These are phyloP conservation scores for Vickermania spadyakhi DNA, from an alignment of 208 protist genomes.

Conservation along the genomic window DNA sequence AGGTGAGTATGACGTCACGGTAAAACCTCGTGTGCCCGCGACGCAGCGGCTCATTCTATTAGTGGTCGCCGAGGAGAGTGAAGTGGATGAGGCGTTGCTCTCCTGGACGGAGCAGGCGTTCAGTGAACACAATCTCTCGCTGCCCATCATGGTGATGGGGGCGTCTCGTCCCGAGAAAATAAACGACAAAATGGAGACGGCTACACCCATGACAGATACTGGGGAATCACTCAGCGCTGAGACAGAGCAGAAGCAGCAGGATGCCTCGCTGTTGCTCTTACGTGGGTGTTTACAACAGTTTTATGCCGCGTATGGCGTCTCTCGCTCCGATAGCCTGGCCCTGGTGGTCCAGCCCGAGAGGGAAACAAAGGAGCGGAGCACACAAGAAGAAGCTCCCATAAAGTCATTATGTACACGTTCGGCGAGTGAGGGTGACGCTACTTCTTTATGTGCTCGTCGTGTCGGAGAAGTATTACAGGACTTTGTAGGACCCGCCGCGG, in stretches of 20 bases:
- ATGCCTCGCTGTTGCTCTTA: background rate
- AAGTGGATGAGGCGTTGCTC: slow-evolving; percentile 20
- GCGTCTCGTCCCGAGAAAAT: background rate
- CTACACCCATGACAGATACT: background rate
- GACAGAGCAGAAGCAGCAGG: background rate
- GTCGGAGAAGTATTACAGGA: too few species aligned
- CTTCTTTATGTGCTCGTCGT: too few species aligned
- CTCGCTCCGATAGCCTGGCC: background rate
- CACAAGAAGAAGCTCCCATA: too few species aligned
- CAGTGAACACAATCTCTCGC: slow-evolving; percentile 45
- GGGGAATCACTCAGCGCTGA: background rate
- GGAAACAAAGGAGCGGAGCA: too few species aligned
- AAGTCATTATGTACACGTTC: too few species aligned
- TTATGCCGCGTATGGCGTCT: background rate
- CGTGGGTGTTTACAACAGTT: background rate
- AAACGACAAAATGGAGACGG: background rate
- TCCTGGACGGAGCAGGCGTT: slow-evolving; percentile 53
- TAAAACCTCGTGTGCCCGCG: background rate
- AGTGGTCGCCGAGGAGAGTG: background rate
- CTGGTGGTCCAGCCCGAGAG: background rate
- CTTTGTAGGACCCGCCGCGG: too few species aligned
- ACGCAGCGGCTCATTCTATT: background rate
- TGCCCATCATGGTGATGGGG: slow-evolving; percentile 46
- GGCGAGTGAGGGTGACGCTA: too few species aligned
- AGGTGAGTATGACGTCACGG: too few species aligned